phyloP scores from a whole-genome alignment of 768 basidiomycete species.

The Mycena epipterygia region DNA sequence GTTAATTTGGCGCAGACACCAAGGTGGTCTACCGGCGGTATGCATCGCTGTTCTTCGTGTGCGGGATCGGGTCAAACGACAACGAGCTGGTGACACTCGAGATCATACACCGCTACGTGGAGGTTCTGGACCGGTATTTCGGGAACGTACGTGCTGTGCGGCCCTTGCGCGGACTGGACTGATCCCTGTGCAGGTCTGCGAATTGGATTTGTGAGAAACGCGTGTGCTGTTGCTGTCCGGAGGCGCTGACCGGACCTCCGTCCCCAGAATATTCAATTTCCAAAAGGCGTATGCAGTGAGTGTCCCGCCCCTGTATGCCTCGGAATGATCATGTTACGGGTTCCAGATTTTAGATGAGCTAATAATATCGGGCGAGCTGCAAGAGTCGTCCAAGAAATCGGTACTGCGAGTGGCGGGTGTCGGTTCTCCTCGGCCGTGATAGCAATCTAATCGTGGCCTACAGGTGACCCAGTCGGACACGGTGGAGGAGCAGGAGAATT shows the following conservation, averaged over 20 bases:
- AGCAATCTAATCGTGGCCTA: slow-evolving; percentile 1
- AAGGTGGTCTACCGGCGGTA: slow-evolving; percentile 90
- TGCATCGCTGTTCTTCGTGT: slow-evolving; percentile 89
- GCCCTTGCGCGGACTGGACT: neutral
- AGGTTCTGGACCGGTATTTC: slow-evolving; percentile 83
- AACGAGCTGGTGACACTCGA: slow-evolving; percentile 89
- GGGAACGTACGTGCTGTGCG: slow-evolving; percentile 68
- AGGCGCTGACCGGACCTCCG: slow-evolving; percentile 12
- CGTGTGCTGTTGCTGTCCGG: slow-evolving; percentile 4
- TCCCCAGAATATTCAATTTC: slow-evolving; percentile 84
- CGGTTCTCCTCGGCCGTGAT: neutral
- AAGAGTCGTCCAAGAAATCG: slow-evolving; percentile 87
- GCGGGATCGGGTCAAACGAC: slow-evolving; percentile 77
- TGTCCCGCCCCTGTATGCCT: slow-evolving; percentile 3
- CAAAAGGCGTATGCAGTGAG: slow-evolving; percentile 86
- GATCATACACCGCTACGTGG: slow-evolving; percentile 87
- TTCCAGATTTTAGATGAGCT: slow-evolving; percentile 81
- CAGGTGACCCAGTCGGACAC: slow-evolving; percentile 90
- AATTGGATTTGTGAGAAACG: slow-evolving; percentile 77
- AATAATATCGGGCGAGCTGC: slow-evolving; percentile 87
- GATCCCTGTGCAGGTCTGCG: slow-evolving; percentile 66
- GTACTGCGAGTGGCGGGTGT: slow-evolving; percentile 68
- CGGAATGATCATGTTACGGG: neutral
- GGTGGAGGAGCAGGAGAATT: slow-evolving; percentile 88
- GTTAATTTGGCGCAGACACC: slow-evolving; percentile 27